These are phyloP conservation scores for Herpotrichia juniperi DNA, from an alignment of 2,329 filamentous ascomycete species.

Conservation along the genomic window DNA sequence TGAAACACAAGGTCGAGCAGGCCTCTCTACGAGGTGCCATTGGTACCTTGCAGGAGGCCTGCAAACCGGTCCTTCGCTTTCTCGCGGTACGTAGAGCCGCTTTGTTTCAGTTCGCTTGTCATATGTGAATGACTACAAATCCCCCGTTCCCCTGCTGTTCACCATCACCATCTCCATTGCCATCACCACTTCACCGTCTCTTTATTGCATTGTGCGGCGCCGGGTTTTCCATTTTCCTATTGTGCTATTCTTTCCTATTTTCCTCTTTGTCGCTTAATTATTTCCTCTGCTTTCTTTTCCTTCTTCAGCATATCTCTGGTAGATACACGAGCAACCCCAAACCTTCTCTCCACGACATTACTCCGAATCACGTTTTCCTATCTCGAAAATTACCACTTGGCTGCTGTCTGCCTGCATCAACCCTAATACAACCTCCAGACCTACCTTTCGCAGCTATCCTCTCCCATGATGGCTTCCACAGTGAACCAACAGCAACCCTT, in stretches of 20 bases:
- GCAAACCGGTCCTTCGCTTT: constrained; percentile 44
- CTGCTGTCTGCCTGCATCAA: constrained; percentile 20
- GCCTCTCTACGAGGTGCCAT: constrained; percentile 45
- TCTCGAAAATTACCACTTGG: constrained; percentile 7
- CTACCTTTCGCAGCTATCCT: constrained; percentile 34
- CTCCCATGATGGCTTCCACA: constrained; percentile 53
- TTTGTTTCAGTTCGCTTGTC: constrained; percentile 25
- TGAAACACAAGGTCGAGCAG: constrained; percentile 50
- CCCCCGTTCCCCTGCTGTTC: constrained; percentile 19
- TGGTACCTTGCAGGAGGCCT: constrained; percentile 42
- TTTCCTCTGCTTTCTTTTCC: constrained; percentile 15
- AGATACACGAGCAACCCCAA: constrained; percentile 27
- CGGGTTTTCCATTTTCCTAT: constrained; percentile 27
- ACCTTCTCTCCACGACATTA: neutral
- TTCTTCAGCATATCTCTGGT: constrained; percentile 31
- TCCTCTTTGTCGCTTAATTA: constrained; percentile 20
- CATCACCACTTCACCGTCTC: constrained; percentile 29
- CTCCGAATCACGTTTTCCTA: constrained; percentile 4
- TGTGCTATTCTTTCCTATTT: constrained; percentile 28
- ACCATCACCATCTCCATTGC: constrained; percentile 19
- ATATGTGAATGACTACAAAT: constrained; percentile 21
- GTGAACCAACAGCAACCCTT: constrained; percentile 61
- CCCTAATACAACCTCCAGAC: constrained; percentile 42
- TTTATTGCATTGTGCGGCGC: constrained; percentile 47
- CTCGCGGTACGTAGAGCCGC: constrained; percentile 46